Percentiles rank a stretch among this genome's conserved stretches.
Conservation (phyloP, 495 filamentous ascomycete species). For the Penicillium crystallinum region DNA sequence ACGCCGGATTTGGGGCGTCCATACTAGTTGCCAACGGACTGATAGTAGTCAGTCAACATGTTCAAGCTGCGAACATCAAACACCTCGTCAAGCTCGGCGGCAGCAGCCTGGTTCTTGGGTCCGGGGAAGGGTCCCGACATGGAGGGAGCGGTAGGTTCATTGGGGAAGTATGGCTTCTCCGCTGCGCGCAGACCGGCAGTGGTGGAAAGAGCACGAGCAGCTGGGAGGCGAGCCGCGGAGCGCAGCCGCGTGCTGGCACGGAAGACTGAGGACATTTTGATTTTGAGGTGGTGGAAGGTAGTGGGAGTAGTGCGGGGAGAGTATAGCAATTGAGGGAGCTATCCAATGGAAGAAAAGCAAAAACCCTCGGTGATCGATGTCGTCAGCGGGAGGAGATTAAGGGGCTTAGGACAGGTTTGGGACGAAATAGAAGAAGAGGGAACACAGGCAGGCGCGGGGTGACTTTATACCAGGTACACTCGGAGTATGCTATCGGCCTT, state of each 20-base stretch:
- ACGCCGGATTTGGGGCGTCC: constrained; percentile 5
- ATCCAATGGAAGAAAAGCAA: not conserved
- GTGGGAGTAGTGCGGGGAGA: constrained; percentile 11
- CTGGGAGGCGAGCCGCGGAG: constrained; percentile 33
- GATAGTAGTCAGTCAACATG: constrained; percentile 79
- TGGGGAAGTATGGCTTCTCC: constrained; percentile 56
- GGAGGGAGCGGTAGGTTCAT: constrained; percentile 71
- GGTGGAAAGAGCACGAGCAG: constrained; percentile 37
- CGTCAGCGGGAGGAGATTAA: not conserved
- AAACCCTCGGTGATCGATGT: not conserved
- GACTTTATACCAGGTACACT: constrained; percentile 19
- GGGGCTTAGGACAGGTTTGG: not conserved
- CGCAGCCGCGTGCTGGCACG: constrained; percentile 41
- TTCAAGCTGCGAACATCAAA: constrained; percentile 93
- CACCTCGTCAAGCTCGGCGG: constrained; percentile 71
- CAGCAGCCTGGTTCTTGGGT: constrained; percentile 65
- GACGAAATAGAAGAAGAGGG: not conserved
- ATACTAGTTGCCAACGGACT: constrained; percentile 60
- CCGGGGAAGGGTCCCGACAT: constrained; percentile 81
- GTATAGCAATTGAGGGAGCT: constrained; percentile 5
- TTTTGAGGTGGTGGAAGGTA: not conserved
- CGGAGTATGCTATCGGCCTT: constrained; percentile 12
- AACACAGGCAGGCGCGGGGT: constrained; percentile 8
- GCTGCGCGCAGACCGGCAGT: constrained; percentile 37
- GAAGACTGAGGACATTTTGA: constrained; percentile 43